These are phyloP conservation scores for Leptographium lundbergii DNA, from an alignment of 2,329 filamentous ascomycete genomes.

Conservation along the genomic window DNA sequence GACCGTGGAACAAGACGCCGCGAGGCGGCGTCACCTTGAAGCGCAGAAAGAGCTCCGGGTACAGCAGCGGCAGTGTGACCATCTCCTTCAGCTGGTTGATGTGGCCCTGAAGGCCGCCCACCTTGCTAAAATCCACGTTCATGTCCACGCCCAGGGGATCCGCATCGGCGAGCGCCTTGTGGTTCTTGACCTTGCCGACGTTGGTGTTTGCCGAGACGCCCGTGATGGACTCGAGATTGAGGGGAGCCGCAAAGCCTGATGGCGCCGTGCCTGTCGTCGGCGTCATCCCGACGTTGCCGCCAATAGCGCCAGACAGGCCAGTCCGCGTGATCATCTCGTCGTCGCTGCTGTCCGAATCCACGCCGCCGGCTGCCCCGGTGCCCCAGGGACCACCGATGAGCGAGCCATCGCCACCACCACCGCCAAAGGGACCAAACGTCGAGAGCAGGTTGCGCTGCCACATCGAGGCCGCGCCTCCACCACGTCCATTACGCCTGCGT, in stretches of 20 bases:
- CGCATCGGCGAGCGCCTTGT: constrained; percentile 81
- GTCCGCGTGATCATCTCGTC: constrained; percentile 50
- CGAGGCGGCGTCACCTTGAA: constrained; percentile 91
- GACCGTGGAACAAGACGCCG: constrained; percentile 92
- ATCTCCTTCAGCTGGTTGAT: constrained; percentile 98
- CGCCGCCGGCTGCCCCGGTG: constrained; percentile 60
- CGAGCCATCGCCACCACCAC: constrained; percentile 60
- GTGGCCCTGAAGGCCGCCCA: constrained; percentile 83
- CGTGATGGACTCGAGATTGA: constrained; percentile 26
- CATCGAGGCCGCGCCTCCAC: constrained; percentile 38
- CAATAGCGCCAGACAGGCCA: constrained; percentile 33
- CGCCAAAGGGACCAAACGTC: constrained; percentile 86
- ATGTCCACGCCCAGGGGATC: constrained; percentile 89
- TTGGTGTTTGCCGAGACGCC: constrained; percentile 50
- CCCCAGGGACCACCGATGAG: constrained; percentile 65
- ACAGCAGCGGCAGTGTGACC: constrained; percentile 87
- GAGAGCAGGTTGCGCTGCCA: constrained; percentile 80
- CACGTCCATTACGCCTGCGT: constrained; percentile 52
- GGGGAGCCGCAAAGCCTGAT: constrained; percentile 14
- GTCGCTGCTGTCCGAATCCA: constrained; percentile 92
- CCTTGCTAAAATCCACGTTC: constrained; percentile 85
- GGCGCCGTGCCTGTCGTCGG: constrained; percentile 32
- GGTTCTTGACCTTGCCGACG: constrained; percentile 86
- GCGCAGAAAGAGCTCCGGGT: constrained; percentile 83
- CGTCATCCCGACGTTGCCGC: constrained; percentile 50